phyloP scores from a whole-genome alignment of 352 stramenopile genomes.

The Hyaloperonospora arabidopsidis region DNA sequence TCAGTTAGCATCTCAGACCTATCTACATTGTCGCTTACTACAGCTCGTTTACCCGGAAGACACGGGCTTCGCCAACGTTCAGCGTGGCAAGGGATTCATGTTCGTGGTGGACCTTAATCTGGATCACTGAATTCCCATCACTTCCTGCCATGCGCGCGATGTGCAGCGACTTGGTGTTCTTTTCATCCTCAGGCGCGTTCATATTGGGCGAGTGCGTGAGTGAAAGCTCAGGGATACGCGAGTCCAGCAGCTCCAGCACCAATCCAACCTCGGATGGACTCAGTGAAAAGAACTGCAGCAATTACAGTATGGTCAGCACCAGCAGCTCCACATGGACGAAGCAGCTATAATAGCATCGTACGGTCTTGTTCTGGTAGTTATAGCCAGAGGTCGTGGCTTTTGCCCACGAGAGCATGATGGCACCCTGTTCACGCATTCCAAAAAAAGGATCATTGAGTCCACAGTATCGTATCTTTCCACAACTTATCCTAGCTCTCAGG shows the following conservation, averaged over 20 bases:
- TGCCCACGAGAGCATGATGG: slow-evolving; percentile 80
- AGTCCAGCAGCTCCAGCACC: slow-evolving; percentile 70
- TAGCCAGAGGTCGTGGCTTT: slow-evolving; percentile 61
- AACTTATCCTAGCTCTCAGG: background rate
- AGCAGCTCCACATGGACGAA: background rate
- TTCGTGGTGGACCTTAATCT: slow-evolving; percentile 56
- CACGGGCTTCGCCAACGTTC: slow-evolving; percentile 60
- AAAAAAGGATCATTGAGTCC: slow-evolving; percentile 11
- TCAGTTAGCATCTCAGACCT: background rate
- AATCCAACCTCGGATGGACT: slow-evolving; percentile 70
- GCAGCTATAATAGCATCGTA: slow-evolving; percentile 12
- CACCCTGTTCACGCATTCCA: slow-evolving; percentile 33
- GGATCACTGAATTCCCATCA: slow-evolving; percentile 44
- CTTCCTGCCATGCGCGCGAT: slow-evolving; percentile 31
- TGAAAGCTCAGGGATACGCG: slow-evolving; percentile 50
- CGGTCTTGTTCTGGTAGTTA: slow-evolving; percentile 78
- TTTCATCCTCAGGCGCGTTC: slow-evolving; percentile 49
- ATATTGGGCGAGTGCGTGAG: slow-evolving; percentile 75
- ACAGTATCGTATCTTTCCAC: background rate
- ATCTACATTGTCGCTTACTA: background rate
- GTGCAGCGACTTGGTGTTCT: slow-evolving; percentile 47
- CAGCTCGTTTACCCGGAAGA: slow-evolving; percentile 28
- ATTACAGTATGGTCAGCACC: slow-evolving; percentile 5
- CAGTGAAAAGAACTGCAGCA: slow-evolving; percentile 70
- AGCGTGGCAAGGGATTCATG: slow-evolving; percentile 45